Base-by-base conservation (phyloP, 805 yeast genomes). In the Metschnikowia continentalis region DNA sequence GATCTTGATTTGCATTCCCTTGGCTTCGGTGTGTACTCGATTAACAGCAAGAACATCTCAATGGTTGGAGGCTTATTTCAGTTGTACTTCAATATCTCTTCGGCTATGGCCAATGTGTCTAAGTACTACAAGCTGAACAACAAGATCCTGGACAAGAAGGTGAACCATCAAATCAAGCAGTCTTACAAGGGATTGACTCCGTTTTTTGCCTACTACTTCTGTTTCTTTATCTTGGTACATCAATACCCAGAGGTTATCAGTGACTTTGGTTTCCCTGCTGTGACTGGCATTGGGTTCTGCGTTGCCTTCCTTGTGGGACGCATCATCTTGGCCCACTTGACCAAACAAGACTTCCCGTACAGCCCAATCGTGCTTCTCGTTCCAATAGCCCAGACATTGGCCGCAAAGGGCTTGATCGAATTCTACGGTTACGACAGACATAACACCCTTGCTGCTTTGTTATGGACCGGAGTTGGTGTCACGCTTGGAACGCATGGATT, bases 241-340 rank as follows among this genome's bases (percentile, higher is more conserved):
- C 63, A 78, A 19, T 78, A 80, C 64, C 83, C 91, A 6, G 71
- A 76, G 19, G 69, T 81, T 23, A 64, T 88, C 41, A 54, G 66
- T 32, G 57, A 57, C 2, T 69, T 70, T 56, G 75, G 78, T 1
- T 67, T 78, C 47, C 86, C 95, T 33, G 76, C 86, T 57, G 71
- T 84, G 20, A 62, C 86, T 43, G 79, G 91, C 30, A 82, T 88
- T 61, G 95, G 96, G 1, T 75, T 86, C 47, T 78, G 87, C 1
- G 70, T 86, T 57, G 96, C 98, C 0, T 86, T 88, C 61, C 75
- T 82, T 3, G 97, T 92, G n/a, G 97, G 97, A 4, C 81, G 94
- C 64, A 89, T 91, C 55, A 91, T 91, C 61, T 75, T 86, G 50
- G 91, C 89, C 2, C 98, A 91, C 66, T 79, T 92, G 58, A 88